Evolutionary conservation across 2,329 filamentous ascomycete species (phyloP).

Genomic region (Lasiodiplodia sp.): DNA sequence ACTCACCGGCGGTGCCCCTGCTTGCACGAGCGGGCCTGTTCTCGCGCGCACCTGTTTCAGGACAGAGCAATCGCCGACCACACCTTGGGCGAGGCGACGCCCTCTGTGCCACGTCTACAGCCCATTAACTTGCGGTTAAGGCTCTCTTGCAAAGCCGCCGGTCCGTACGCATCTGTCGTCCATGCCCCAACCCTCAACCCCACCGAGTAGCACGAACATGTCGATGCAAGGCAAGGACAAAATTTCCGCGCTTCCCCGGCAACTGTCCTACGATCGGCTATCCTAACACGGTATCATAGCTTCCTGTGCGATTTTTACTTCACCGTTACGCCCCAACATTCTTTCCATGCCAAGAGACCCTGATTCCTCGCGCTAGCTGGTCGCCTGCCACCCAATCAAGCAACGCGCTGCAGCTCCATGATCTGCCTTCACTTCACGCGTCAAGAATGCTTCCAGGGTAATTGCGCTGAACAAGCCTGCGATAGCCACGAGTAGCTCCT

Average conservation of each 20-base stretch:
- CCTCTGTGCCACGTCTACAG: neutral
- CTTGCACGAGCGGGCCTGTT: neutral
- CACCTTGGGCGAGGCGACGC: neutral
- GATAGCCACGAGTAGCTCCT: neutral
- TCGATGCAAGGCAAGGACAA: neutral
- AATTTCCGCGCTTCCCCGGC: constrained; percentile 3
- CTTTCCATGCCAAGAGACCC: neutral
- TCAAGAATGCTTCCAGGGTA: neutral
- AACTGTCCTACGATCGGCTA: constrained; percentile 2
- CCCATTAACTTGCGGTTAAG: neutral
- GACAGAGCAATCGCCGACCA: constrained; percentile 8
- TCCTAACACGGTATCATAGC: neutral
- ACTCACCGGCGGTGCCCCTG: neutral
- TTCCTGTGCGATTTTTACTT: neutral
- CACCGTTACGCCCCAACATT: neutral
- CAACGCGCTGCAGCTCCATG: neutral
- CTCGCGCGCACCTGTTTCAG: constrained; percentile 15
- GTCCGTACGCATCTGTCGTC: neutral
- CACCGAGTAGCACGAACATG: constrained; percentile 3
- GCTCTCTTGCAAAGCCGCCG: neutral
- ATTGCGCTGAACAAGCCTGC: neutral
- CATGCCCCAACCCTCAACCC: neutral
- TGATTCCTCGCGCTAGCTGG: neutral
- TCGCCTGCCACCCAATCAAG: neutral
- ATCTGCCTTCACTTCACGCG: neutral